A percentile compares a stretch with the other conserved stretches of the same genome.
These are phyloP conservation scores for Aethionema arabicum DNA, from an alignment of 345 rosid genomes.

Conservation along the genomic window DNA sequence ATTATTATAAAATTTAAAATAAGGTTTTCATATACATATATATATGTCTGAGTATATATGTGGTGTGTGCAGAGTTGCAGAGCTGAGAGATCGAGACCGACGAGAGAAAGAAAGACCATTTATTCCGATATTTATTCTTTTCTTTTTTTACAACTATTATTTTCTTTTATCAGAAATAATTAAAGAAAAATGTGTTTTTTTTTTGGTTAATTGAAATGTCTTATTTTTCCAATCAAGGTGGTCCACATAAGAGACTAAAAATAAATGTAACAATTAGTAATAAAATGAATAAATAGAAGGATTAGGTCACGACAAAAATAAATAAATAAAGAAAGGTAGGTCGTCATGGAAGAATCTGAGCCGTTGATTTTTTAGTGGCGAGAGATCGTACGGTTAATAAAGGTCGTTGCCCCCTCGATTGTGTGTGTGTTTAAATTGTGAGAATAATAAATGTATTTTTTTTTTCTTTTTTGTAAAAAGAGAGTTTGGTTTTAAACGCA, in stretches of 20 bases:
- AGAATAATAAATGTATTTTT: slow-evolving; percentile 26
- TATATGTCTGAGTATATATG: slow-evolving; percentile 13
- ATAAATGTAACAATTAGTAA: slow-evolving; percentile 12
- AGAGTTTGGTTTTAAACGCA: slow-evolving; percentile 29
- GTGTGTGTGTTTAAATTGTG: slow-evolving; percentile 6
- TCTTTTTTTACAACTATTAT: neutral
- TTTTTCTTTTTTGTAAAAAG: slow-evolving; percentile 1
- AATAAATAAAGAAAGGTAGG: slow-evolving; percentile 32
- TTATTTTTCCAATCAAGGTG: slow-evolving; percentile 9
- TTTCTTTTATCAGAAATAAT: neutral
- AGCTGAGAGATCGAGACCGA: slow-evolving; percentile 36
- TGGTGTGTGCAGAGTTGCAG: slow-evolving; percentile 32
- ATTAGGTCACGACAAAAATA: slow-evolving; percentile 29
- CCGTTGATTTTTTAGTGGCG: slow-evolving; percentile 20
- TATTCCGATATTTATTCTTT: slow-evolving; percentile 25
- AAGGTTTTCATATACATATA: neutral
- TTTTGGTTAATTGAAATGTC: too few relatives aligned
- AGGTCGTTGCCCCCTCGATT: slow-evolving; percentile 26
- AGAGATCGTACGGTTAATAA: slow-evolving; percentile 40
- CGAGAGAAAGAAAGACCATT: slow-evolving; percentile 15
- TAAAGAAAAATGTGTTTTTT: neutral
- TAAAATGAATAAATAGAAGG: slow-evolving; percentile 24
- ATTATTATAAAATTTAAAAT: too few relatives aligned
- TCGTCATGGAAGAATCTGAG: slow-evolving; percentile 25
- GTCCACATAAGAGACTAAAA: slow-evolving; percentile 29